Percentiles rank a stretch among this genome's conserved stretches.
phyloP scores from a whole-genome alignment of 2,329 filamentous ascomycete genomes.

The Periglandula ipomoeae region DNA sequence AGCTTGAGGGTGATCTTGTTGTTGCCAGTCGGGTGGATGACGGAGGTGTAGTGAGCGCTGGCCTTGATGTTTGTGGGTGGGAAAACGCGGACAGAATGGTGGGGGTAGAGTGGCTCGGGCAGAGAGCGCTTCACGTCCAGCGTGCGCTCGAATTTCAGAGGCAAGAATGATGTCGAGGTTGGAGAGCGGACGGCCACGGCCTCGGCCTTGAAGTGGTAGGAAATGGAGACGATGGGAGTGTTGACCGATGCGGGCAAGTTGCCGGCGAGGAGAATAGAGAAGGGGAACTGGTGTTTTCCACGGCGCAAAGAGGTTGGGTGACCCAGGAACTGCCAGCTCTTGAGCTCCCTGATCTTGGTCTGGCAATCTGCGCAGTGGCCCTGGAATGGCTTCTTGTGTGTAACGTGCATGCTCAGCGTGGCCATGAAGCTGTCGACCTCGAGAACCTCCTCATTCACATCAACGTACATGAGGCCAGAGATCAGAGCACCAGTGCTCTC shows the following conservation, averaged over 20 bases:
- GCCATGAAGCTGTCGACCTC: slow-evolving; percentile 67
- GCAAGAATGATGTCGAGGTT: slow-evolving; percentile 22
- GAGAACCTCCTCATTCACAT: slow-evolving; percentile 56
- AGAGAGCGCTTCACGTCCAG: slow-evolving; percentile 74
- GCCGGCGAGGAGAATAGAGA: slow-evolving; percentile 78
- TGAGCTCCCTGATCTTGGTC: slow-evolving; percentile 62
- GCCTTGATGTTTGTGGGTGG: slow-evolving; percentile 91
- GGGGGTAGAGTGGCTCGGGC: slow-evolving; percentile 62
- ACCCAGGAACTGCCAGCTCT: slow-evolving; percentile 69
- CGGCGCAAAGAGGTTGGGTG: slow-evolving; percentile 40
- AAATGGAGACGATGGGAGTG: slow-evolving; percentile 60
- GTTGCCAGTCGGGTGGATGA: slow-evolving; percentile 77
- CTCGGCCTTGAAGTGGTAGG: slow-evolving; percentile 69
- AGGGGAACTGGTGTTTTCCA: slow-evolving; percentile 70
- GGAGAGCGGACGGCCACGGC: slow-evolving; percentile 50
- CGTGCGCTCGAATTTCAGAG: slow-evolving; percentile 54
- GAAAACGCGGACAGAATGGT: slow-evolving; percentile 88
- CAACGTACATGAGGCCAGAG: slow-evolving; percentile 70
- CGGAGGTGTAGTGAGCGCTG: slow-evolving; percentile 68
- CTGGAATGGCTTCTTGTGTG: slow-evolving; percentile 74
- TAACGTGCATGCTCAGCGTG: slow-evolving; percentile 58
- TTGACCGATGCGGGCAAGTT: slow-evolving; percentile 78
- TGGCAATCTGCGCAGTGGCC: slow-evolving; percentile 71
- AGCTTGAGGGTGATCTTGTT: slow-evolving; percentile 74
- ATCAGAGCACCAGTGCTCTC: slow-evolving; percentile 77